These are phyloP conservation scores for Suhomyces coccinellae DNA, from an alignment of 1,139 yeast species.

Conservation along the genomic window DNA sequence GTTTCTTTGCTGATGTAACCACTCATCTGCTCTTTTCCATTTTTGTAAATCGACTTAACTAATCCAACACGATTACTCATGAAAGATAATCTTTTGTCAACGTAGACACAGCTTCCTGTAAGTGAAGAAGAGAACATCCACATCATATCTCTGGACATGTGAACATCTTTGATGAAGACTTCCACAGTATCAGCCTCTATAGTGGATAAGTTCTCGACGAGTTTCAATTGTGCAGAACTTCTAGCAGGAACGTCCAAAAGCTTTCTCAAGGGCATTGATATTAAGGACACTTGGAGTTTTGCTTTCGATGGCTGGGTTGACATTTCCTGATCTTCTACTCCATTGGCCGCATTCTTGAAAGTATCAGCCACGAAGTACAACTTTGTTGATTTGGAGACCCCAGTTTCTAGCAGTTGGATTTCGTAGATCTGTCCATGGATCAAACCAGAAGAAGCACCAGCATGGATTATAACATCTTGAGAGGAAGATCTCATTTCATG, in stretches of 20 bases:
- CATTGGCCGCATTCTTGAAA: constrained; percentile 11
- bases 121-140: constrained; percentile 75
- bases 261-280: constrained; percentile 62
- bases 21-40: constrained; percentile 65
- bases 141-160: constrained; percentile 89
- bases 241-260: constrained; percentile 68
- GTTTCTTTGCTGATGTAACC: constrained; percentile 73
- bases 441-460: constrained; percentile 51
- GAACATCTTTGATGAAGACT: constrained; percentile 75
- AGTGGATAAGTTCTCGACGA: constrained; percentile 34
- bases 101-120: constrained; percentile 63
- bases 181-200: constrained; percentile 83
- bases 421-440: constrained; percentile 77
- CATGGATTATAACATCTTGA: constrained; percentile 64
- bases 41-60: constrained; percentile 66
- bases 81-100: constrained; percentile 64
- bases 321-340: constrained; percentile 6
- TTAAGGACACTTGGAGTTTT: constrained; percentile 51
- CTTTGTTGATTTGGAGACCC: constrained; percentile 34
- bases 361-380: constrained; percentile 28
- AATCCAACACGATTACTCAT: constrained; percentile 59
- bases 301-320: constrained; percentile 15
- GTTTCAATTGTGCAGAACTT: constrained; percentile 55
- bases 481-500: constrained; percentile 66
- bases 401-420: constrained; percentile 26